Evolutionary conservation across 1,139 yeast genomes (phyloP).

Genomic region (Diutina sp.): DNA sequence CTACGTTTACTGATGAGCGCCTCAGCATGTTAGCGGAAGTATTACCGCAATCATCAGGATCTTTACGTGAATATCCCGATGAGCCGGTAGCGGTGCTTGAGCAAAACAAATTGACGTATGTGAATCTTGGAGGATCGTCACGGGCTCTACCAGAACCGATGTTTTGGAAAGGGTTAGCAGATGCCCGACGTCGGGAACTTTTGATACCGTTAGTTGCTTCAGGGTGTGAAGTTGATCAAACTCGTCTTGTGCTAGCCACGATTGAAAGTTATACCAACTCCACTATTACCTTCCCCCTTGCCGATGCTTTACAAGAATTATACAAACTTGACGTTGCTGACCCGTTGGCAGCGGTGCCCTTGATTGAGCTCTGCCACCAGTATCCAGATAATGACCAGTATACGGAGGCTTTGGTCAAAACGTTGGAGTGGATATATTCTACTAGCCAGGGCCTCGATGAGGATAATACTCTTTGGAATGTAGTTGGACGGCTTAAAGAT

Average conservation of each 20-base stretch:
- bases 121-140: conserved; percentile 7
- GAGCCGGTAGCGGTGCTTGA: conserved; percentile 7
- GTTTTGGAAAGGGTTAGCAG: neutral
- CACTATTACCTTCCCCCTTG: neutral
- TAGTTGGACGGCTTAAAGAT: conserved; percentile 10
- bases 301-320: conserved; percentile 7
- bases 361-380: conserved; percentile 7
- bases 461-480: conserved; percentile 10
- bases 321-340: conserved; percentile 8
- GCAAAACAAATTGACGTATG: conserved; percentile 7
- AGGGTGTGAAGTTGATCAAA: neutral
- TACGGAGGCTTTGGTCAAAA: conserved; percentile 7
- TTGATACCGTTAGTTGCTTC: neutral
- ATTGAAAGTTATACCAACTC: neutral
- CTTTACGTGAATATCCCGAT: conserved; percentile 6
- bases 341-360: conserved; percentile 7
- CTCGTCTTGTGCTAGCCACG: neutral
- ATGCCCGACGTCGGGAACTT: neutral
- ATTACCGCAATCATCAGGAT: neutral
- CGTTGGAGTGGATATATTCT: conserved; percentile 5
- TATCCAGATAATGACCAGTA: conserved; percentile 7
- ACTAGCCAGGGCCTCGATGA: neutral
- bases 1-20: neutral
- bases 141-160: conserved; percentile 7
- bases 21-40: neutral